A percentile compares a stretch with the other conserved stretches of the same genome.
phyloP scores from a whole-genome alignment of 768 basidiomycete genomes.

The Mycena olivaceomarginata region DNA sequence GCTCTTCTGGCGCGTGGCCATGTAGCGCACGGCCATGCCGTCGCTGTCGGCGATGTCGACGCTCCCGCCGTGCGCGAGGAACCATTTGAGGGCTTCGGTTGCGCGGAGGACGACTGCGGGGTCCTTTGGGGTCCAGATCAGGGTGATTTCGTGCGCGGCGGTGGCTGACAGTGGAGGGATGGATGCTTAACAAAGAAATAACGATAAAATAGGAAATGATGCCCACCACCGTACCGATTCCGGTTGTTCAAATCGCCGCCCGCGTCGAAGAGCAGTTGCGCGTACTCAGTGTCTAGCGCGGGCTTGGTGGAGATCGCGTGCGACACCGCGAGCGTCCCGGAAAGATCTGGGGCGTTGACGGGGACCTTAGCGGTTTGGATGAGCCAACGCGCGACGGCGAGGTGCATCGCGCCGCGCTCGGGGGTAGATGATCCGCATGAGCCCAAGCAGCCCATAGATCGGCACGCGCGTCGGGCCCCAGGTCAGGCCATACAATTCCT shows the following conservation, averaged over 20 bases:
- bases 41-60: constrained; percentile 62
- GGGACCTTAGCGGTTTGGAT: constrained; percentile 57
- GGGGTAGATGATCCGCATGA: constrained; percentile 54
- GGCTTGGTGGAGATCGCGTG: constrained; percentile 66
- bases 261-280: constrained; percentile 63
- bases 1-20: constrained; percentile 37
- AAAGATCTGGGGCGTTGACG: constrained; percentile 60
- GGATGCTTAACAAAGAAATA: not conserved
- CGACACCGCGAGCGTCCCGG: constrained; percentile 62
- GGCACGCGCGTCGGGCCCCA: constrained; percentile 65
- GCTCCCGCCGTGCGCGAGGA: constrained; percentile 64
- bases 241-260: constrained; percentile 63
- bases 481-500: constrained; percentile 55
- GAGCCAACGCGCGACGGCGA: constrained; percentile 58
- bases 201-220: too few species aligned
- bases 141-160: constrained; percentile 60
- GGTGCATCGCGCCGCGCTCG: constrained; percentile 42
- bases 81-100: constrained; percentile 58
- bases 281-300: constrained; percentile 62
- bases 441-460: constrained; percentile 61
- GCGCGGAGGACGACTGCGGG: constrained; percentile 48
- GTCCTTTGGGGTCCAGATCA: constrained; percentile 52
- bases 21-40: constrained; percentile 53
- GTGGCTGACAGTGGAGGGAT: constrained; percentile 31
- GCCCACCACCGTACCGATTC: constrained; percentile 60